phyloP scores from a whole-genome alignment of 2,329 filamentous ascomycete species.

The Neoarthrinium moseri region DNA sequence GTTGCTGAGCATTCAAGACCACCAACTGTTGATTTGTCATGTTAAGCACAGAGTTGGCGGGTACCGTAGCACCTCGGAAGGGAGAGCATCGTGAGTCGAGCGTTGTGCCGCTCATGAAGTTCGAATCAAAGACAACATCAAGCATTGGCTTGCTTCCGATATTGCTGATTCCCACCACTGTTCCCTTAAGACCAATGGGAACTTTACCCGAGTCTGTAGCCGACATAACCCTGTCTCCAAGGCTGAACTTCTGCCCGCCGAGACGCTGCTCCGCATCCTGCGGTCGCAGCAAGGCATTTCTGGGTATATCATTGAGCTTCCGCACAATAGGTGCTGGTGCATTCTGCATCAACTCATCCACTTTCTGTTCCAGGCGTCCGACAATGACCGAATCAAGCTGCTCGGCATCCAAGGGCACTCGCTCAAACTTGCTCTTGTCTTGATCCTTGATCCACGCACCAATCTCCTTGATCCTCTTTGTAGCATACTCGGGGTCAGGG shows the following conservation, averaged over 20 bases:
- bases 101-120: slow-evolving; percentile 96
- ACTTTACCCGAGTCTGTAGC: slow-evolving; percentile 92
- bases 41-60: slow-evolving; percentile 85
- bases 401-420: slow-evolving; percentile 93
- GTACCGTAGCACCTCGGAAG: slow-evolving; percentile 92
- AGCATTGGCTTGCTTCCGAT: slow-evolving; percentile 80
- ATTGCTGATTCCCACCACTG: slow-evolving; percentile 90
- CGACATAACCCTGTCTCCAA: slow-evolving; percentile 92
- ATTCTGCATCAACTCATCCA: slow-evolving; percentile 54
- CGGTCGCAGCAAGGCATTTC: slow-evolving; percentile 88
- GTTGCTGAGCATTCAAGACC: slow-evolving; percentile 49
- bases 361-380: slow-evolving; percentile 72
- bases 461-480: slow-evolving; percentile 87
- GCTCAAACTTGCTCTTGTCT: slow-evolving; percentile 88
- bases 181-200: slow-evolving; percentile 86
- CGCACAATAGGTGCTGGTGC: slow-evolving; percentile 58
- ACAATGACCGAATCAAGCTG: slow-evolving; percentile 93
- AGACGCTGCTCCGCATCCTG: slow-evolving; percentile 92
- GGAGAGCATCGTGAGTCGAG: slow-evolving; percentile 86
- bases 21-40: slow-evolving; percentile 79
- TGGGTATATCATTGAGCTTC: slow-evolving; percentile 76
- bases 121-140: slow-evolving; percentile 89
- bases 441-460: slow-evolving; percentile 88
- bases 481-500: slow-evolving; percentile 67
- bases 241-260: slow-evolving; percentile 75